Base-by-base conservation (phyloP, 164 flowering plant genomes). In the Amborella trichopoda region DNA sequence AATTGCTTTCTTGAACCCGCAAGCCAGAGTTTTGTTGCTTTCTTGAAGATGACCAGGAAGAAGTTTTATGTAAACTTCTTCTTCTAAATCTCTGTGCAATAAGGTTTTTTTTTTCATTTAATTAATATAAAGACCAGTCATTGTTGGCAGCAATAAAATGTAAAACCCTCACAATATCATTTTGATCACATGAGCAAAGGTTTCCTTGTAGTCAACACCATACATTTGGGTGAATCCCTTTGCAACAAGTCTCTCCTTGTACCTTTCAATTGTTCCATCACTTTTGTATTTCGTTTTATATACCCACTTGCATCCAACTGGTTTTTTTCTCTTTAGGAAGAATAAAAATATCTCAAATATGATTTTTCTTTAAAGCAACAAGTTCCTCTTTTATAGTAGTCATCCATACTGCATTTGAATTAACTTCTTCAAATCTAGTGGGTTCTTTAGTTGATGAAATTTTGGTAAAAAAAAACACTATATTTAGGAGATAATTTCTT, bases 181-280 rank as follows among this genome's bases (percentile, higher is more conserved):
- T 39, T 39, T 39, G 6, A 27, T 42, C 11, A 49, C 52, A 3
- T 18, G 30, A 22, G 11, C 26, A 12, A 23, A 23, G 2, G 26
- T 49, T 18, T 42, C 46, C 27, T 20, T 21, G 21, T 49, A 36
- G 10, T 49, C 42, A 9, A 49, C 4, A 0, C 52, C 28, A 6
- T 49, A 34, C 2, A 6, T 19, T 32, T 36, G 42, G 22, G 27
- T 23, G 17, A 23, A 49, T 8, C 52, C 52, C 12, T 48, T 33
- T 3, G 51, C 51, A 1, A 48, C 51, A 5, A 48, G 17, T 6
- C 26, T n/a, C 4, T 38, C 26, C 13, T 48, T 48, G 26, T 48
- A 13, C 26, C 13, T 48, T 10, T 48, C 51, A 9, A 48, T 2
- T 3, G 14, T 13, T 13, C 40, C 40, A 30, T 32, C 14, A 19